Conservation (phyloP, 2,329 filamentous ascomycete species). For the Podosphaera fusca region DNA sequence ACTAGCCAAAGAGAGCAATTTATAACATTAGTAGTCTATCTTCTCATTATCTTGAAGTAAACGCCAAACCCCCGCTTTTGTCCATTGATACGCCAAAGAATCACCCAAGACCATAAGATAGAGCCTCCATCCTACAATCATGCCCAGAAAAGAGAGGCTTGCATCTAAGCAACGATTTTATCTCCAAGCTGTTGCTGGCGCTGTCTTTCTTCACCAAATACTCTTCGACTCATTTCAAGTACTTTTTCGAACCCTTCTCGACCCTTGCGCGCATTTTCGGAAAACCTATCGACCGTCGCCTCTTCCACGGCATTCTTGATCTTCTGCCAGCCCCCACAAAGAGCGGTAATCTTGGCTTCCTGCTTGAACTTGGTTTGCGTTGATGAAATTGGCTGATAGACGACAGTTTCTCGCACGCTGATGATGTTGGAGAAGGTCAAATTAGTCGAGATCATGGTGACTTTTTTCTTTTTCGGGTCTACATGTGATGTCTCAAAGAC, state of each 20-base stretch:
- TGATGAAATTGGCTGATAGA: conserved; percentile 43
- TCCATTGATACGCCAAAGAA: conserved; percentile 1
- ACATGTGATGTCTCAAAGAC: conserved; percentile 95
- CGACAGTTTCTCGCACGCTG: conserved; percentile 77
- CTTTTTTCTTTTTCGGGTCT: conserved; percentile 57
- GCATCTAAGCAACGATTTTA: conserved; percentile 4
- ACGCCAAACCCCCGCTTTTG: too few species aligned
- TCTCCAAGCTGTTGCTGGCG: conserved; percentile 17
- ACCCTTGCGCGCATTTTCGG: conserved; percentile 75
- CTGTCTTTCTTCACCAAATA: conserved; percentile 75
- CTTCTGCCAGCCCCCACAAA: conserved; percentile 92
- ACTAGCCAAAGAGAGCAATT: too few species aligned
- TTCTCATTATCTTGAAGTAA: neutral
- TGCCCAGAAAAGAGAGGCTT: too few species aligned
- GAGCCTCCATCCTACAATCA: neutral
- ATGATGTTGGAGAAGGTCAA: conserved; percentile 80
- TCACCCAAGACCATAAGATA: conserved; percentile 1
- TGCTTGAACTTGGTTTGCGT: conserved; percentile 62
- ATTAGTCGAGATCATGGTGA: conserved; percentile 94
- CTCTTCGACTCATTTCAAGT: conserved; percentile 73
- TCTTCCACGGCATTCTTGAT: conserved; percentile 95
- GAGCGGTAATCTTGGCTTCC: conserved; percentile 74
- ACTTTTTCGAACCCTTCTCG: conserved; percentile 90
- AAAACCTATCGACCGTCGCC: conserved; percentile 66
- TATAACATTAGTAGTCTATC: too few species aligned